Conservation (phyloP, 768 basidiomycete genomes). For the Porpolomopsis calyptriformis region DNA sequence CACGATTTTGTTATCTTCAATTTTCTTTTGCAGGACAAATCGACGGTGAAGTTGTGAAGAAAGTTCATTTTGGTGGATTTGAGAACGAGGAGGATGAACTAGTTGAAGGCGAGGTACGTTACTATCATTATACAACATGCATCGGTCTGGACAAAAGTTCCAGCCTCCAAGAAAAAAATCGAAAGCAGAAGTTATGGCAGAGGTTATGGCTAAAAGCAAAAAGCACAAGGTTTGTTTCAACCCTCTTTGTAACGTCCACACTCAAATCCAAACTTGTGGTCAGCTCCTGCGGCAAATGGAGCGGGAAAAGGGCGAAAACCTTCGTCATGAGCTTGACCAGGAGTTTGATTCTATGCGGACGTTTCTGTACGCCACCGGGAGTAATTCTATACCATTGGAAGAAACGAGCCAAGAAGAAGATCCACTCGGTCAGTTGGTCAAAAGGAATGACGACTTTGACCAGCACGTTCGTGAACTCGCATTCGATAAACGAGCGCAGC, state of each 20-base stretch:
- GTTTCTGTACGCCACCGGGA: slow-evolving; percentile 48
- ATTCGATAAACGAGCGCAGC: slow-evolving; percentile 86
- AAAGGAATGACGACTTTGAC: slow-evolving; percentile 70
- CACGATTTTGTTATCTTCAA: neutral
- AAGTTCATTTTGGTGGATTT: slow-evolving; percentile 81
- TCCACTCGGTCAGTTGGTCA: slow-evolving; percentile 12
- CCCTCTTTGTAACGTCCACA: slow-evolving; percentile 1
- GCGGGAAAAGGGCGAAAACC: slow-evolving; percentile 72
- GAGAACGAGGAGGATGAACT: slow-evolving; percentile 53
- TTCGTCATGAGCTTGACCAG: slow-evolving; percentile 81
- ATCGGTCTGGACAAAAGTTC: slow-evolving; percentile 5
- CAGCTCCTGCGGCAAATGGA: slow-evolving; percentile 84
- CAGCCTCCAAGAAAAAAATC: slow-evolving; percentile 80
- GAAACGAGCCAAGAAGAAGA: slow-evolving; percentile 8
- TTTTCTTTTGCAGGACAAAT: slow-evolving; percentile 44
- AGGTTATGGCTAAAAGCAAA: slow-evolving; percentile 96
- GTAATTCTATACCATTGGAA: slow-evolving; percentile 27
- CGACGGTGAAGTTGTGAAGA: slow-evolving; percentile 52
- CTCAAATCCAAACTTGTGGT: neutral
- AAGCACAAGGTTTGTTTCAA: slow-evolving; percentile 64
- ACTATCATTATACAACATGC: neutral
- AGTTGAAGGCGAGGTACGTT: slow-evolving; percentile 28
- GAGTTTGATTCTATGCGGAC: slow-evolving; percentile 74
- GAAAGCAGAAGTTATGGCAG: slow-evolving; percentile 95
- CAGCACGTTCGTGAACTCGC: slow-evolving; percentile 85